A percentile compares a stretch with the other conserved stretches of the same genome.
phyloP scores from a whole-genome alignment of 371 early-diverging fungal species.

The Capillidium heterosporum region DNA sequence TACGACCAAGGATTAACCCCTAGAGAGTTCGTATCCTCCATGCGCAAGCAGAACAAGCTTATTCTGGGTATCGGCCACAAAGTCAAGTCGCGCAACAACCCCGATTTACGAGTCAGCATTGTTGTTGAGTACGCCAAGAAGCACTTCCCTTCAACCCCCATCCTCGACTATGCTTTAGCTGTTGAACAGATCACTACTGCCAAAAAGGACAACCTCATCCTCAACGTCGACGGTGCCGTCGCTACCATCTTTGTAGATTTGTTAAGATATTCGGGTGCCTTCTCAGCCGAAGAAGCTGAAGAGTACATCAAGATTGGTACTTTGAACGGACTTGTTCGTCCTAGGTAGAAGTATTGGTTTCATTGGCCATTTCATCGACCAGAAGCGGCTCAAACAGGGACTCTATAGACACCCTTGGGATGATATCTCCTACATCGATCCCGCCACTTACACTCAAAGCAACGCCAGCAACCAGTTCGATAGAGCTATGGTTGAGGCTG shows the following conservation, averaged over 20 bases:
- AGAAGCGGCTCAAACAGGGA: slow-evolving; percentile 94
- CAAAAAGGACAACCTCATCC: slow-evolving; percentile 95
- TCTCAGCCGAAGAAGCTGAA: slow-evolving; percentile 85
- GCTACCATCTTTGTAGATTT: slow-evolving; percentile 92
- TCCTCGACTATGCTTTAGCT: slow-evolving; percentile 81
- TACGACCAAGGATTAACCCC: slow-evolving; percentile 81
- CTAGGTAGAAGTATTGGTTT: slow-evolving; percentile 90
- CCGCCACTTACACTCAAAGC: slow-evolving; percentile 14
- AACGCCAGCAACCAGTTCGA: not conserved
- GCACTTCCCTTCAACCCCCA: slow-evolving; percentile 75
- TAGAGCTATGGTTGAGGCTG: not conserved
- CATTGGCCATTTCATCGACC: slow-evolving; percentile 91
- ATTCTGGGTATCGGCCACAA: slow-evolving; percentile 97
- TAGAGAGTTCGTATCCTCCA: slow-evolving; percentile 74
- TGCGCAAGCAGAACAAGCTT: slow-evolving; percentile 75
- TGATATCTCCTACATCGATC: slow-evolving; percentile 83
- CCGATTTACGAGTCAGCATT: slow-evolving; percentile 87
- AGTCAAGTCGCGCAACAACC: slow-evolving; percentile 96
- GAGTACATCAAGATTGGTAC: slow-evolving; percentile 93
- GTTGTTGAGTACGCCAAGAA: slow-evolving; percentile 82
- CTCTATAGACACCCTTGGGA: slow-evolving; percentile 96
- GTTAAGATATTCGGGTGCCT: slow-evolving; percentile 80
- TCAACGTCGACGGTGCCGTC: slow-evolving; percentile 95
- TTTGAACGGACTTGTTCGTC: slow-evolving; percentile 90
- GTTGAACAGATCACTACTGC: slow-evolving; percentile 90